Conservation (phyloP, 768 basidiomycete genomes). For the Trametes villosa region DNA sequence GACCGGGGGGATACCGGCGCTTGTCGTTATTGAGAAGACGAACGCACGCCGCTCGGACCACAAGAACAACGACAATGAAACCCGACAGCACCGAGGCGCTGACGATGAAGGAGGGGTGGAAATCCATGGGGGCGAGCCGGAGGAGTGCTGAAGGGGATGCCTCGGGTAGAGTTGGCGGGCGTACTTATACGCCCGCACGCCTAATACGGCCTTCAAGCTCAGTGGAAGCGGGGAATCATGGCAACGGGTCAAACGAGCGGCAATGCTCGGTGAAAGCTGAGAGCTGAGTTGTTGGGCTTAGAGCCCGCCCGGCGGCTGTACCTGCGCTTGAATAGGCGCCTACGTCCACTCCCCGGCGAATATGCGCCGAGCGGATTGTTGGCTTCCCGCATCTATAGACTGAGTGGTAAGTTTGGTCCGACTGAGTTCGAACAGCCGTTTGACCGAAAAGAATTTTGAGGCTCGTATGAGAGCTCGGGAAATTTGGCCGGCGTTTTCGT, state of each 20-base stretch:
- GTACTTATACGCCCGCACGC: conserved; percentile 3
- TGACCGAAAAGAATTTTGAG: background rate
- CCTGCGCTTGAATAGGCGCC: background rate
- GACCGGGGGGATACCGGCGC: conserved; percentile 16
- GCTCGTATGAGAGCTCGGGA: background rate
- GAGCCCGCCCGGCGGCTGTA: background rate
- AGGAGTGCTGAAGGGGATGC: background rate
- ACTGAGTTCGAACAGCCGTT: background rate
- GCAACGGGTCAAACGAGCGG: background rate
- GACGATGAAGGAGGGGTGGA: background rate
- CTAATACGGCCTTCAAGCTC: conserved; percentile 1
- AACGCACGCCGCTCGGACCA: conserved; percentile 5
- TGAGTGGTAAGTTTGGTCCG: too few relatives aligned
- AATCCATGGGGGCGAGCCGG: conserved; percentile 3
- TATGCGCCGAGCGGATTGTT: too few relatives aligned
- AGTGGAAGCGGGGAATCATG: conserved; percentile 6
- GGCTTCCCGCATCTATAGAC: too few relatives aligned
- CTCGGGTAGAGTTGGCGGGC: background rate
- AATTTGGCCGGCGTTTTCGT: background rate
- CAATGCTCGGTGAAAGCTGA: conserved; percentile 1
- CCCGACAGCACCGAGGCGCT: conserved; percentile 1
- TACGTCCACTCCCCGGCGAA: too few relatives aligned
- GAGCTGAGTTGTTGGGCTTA: conserved; percentile 2
- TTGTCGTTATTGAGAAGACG: conserved; percentile 4
- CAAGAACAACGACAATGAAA: background rate